Percentiles rank a stretch among this genome's conserved stretches.
Conservation (phyloP, 139 green algal genomes). For the Pseudopediastrum boryanum region DNA sequence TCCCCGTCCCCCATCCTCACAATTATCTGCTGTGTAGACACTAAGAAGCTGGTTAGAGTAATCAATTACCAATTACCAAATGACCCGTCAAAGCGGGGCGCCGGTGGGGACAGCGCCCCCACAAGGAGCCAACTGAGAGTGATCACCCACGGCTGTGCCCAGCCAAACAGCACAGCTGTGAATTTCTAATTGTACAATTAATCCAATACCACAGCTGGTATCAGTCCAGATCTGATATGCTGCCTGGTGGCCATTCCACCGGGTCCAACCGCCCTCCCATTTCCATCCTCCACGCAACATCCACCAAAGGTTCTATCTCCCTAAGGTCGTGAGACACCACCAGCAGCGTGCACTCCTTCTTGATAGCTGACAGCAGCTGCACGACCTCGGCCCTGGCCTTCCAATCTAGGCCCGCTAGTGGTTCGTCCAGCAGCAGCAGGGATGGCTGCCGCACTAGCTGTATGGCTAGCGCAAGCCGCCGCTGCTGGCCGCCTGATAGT, state of each 20-base stretch:
- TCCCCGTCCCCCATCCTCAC: too few relatives aligned
- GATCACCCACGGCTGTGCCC: too few relatives aligned
- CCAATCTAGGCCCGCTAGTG: constrained; percentile 90
- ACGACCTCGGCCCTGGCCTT: constrained; percentile 42
- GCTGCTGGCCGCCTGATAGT: constrained; percentile 90
- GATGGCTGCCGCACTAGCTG: constrained; percentile 80
- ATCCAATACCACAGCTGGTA: too few relatives aligned
- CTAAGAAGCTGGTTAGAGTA: too few relatives aligned
- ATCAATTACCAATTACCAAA: too few relatives aligned
- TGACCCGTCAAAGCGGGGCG: too few relatives aligned
- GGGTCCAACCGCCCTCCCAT: constrained; percentile 50
- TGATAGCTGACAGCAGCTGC: constrained; percentile 59
- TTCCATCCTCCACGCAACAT: constrained; percentile 73
- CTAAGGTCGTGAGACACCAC: constrained; percentile 88
- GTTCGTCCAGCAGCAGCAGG: constrained; percentile 94
- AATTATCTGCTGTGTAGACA: too few relatives aligned
- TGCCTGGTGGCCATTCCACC: constrained; percentile 51
- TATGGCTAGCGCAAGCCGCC: constrained; percentile 86
- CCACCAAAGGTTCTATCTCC: constrained; percentile 81
- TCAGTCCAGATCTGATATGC: constrained; percentile 44
- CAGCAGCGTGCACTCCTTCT: constrained; percentile 84
- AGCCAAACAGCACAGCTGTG: too few relatives aligned
- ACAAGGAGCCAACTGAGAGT: too few relatives aligned
- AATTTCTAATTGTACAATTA: too few relatives aligned
- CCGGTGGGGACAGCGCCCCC: too few relatives aligned